Percentiles rank a stretch among this genome's conserved stretches.
These are phyloP conservation scores for Cyathus striatus DNA, from an alignment of 768 basidiomycete species.

Conservation along the genomic window DNA sequence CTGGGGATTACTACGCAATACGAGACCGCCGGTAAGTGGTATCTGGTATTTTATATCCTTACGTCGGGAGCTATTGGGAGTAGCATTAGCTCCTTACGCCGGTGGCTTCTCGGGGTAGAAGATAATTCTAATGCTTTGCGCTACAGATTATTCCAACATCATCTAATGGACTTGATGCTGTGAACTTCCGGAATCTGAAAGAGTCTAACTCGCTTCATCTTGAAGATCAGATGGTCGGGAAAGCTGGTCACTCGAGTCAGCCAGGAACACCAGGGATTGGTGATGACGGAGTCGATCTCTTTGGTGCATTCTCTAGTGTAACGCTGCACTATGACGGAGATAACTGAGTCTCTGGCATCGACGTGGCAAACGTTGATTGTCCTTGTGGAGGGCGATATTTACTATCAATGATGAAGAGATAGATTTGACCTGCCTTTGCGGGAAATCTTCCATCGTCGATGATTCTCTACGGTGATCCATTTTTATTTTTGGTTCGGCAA, in stretches of 20 bases:
- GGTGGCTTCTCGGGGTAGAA: no score
- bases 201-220: slow-evolving; percentile 91
- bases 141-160: slow-evolving; percentile 76
- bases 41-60: neutral
- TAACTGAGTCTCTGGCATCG: slow-evolving; percentile 8
- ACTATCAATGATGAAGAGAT: slow-evolving; percentile 4
- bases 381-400: slow-evolving; percentile 5
- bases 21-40: slow-evolving; percentile 80
- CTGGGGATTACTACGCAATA: slow-evolving; percentile 94
- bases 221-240: slow-evolving; percentile 53
- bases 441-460: neutral
- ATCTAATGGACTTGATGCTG: slow-evolving; percentile 76
- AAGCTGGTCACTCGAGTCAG: slow-evolving; percentile 18
- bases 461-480: neutral
- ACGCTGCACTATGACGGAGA: slow-evolving; percentile 85
- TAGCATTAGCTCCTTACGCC: no score
- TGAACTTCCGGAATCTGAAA: slow-evolving; percentile 86
- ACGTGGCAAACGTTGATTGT: slow-evolving; percentile 5
- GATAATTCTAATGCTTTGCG: no score
- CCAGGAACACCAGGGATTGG: slow-evolving; percentile 34
- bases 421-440: slow-evolving; percentile 1
- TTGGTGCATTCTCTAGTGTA: slow-evolving; percentile 86
- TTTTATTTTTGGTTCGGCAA: neutral
- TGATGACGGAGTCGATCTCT: slow-evolving; percentile 47
- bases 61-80: neutral